Percentiles rank a stretch among this genome's conserved stretches.
Conservation (phyloP, 2,329 filamentous ascomycete genomes). For the Ophiocordyceps camponoti-floridani region DNA sequence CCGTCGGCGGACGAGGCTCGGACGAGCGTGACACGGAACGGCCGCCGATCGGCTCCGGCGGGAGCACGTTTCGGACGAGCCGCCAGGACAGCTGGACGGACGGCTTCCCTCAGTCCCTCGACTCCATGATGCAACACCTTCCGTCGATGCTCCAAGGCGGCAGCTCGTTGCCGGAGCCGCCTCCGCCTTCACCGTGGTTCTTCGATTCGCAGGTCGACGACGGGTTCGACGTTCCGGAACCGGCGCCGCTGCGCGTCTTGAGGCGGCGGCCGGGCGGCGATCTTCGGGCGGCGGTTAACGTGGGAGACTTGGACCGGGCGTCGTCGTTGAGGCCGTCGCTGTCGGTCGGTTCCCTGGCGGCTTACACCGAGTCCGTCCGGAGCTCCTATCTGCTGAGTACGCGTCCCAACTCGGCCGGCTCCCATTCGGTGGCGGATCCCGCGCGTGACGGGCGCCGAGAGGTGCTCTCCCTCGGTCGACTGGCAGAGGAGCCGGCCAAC, state of each 20-base stretch:
- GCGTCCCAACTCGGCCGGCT: slow-evolving; percentile 10
- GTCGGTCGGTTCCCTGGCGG: slow-evolving; percentile 41
- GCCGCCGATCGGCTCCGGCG: background rate
- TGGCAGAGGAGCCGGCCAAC: slow-evolving; percentile 32
- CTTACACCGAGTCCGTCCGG: slow-evolving; percentile 40
- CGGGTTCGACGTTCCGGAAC: slow-evolving; percentile 18
- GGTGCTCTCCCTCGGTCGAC: slow-evolving; percentile 39
- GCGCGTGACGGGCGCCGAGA: slow-evolving; percentile 15
- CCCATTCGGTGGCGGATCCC: slow-evolving; percentile 6
- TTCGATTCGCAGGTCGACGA: slow-evolving; percentile 40
- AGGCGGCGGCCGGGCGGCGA: slow-evolving; percentile 60
- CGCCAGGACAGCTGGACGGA: slow-evolving; percentile 29
- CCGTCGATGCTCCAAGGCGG: slow-evolving; percentile 41
- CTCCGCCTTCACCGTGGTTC: slow-evolving; percentile 8
- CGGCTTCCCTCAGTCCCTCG: slow-evolving; percentile 28
- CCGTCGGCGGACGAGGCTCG: slow-evolving; percentile 13
- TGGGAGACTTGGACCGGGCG: slow-evolving; percentile 38
- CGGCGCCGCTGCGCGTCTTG: slow-evolving; percentile 42
- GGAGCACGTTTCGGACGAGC: slow-evolving; percentile 12
- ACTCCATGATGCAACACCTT: slow-evolving; percentile 33
- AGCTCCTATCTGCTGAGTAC: slow-evolving; percentile 36
- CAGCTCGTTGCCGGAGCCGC: slow-evolving; percentile 9
- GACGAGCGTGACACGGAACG: slow-evolving; percentile 8
- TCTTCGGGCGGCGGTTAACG: slow-evolving; percentile 48
- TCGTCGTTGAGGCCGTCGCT: slow-evolving; percentile 29